A percentile compares a stretch with the other conserved stretches of the same genome.
phyloP scores from a whole-genome alignment of 345 rosid species.

The Isatis tinctoria region DNA sequence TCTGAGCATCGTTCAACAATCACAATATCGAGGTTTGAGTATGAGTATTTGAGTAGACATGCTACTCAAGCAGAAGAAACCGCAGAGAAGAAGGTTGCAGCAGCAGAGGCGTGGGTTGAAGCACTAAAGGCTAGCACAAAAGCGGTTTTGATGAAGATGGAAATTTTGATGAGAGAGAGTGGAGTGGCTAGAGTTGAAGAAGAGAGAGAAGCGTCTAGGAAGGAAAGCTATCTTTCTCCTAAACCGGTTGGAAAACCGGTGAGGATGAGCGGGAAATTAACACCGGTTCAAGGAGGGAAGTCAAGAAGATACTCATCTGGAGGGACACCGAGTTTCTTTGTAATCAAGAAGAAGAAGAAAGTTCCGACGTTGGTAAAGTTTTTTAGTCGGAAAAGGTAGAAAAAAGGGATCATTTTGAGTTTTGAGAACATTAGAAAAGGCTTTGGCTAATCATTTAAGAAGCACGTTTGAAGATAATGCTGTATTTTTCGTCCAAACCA shows the following conservation, averaged over 20 bases:
- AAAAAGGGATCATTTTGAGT: not conserved
- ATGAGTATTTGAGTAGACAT: slow-evolving; percentile 58
- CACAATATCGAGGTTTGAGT: slow-evolving; percentile 65
- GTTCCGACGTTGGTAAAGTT: slow-evolving; percentile 48
- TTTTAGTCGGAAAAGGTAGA: slow-evolving; percentile 36
- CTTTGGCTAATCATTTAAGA: too few relatives aligned
- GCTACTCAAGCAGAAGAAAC: slow-evolving; percentile 67
- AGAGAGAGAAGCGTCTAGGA: slow-evolving; percentile 27
- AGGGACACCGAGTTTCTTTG: slow-evolving; percentile 35
- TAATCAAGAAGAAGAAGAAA: slow-evolving; percentile 50
- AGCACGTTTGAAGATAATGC: too few relatives aligned
- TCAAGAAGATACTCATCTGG: slow-evolving; percentile 42
- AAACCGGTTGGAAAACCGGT: slow-evolving; percentile 22
- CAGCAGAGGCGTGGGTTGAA: slow-evolving; percentile 86
- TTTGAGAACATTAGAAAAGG: not conserved
- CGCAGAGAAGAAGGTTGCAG: slow-evolving; percentile 75
- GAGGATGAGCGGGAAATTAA: slow-evolving; percentile 23
- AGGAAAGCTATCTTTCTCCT: not conserved
- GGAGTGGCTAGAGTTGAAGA: slow-evolving; percentile 44
- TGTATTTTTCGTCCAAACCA: too few relatives aligned
- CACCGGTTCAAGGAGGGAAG: slow-evolving; percentile 36
- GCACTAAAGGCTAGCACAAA: slow-evolving; percentile 62
- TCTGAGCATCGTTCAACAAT: slow-evolving; percentile 42
- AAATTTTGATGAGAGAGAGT: slow-evolving; percentile 37
- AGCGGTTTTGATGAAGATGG: slow-evolving; percentile 54